Percentiles rank a stretch among this genome's conserved stretches.
phyloP scores from a whole-genome alignment of 495 filamentous ascomycete genomes.

The Penicillium turbatum region DNA sequence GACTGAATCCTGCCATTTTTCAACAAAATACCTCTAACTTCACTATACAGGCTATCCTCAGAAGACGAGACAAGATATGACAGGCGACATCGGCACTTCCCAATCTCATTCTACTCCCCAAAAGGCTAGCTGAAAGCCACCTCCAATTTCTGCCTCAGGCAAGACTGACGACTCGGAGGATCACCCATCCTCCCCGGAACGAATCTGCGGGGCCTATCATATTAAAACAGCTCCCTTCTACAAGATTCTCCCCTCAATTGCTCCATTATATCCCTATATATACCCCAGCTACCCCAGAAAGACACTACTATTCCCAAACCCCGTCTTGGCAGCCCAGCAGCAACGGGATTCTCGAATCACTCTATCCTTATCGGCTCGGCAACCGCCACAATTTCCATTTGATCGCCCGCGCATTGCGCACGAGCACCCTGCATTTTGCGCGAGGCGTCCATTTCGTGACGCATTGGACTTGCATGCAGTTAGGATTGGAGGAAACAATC shows the following conservation, averaged over 20 bases:
- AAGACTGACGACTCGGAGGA: conserved; percentile 20
- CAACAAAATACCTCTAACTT: too few relatives aligned
- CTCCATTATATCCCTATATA: not conserved
- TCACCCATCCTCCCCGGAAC: conserved; percentile 29
- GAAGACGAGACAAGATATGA: not conserved
- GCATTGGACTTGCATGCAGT: not conserved
- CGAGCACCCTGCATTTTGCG: not conserved
- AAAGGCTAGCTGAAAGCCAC: conserved; percentile 1
- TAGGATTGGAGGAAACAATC: not conserved
- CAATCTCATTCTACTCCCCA: conserved; percentile 2
- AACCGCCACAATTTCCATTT: not conserved
- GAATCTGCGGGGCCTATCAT: conserved; percentile 27
- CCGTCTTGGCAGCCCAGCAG: conserved; percentile 12
- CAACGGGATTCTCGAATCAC: not conserved
- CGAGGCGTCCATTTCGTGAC: not conserved
- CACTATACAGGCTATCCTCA: not conserved
- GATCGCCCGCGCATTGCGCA: conserved; percentile 3
- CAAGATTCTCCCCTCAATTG: conserved; percentile 7
- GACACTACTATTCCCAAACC: not conserved
- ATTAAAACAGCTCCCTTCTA: conserved; percentile 11
- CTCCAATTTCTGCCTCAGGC: conserved; percentile 16
- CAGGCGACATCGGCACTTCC: not conserved
- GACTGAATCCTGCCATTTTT: too few relatives aligned
- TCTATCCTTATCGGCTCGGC: conserved; percentile 2
- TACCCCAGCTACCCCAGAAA: not conserved